Evolutionary conservation across 2,329 filamentous ascomycete genomes (phyloP).

Genomic region (Westerdykella aurantiaca): DNA sequence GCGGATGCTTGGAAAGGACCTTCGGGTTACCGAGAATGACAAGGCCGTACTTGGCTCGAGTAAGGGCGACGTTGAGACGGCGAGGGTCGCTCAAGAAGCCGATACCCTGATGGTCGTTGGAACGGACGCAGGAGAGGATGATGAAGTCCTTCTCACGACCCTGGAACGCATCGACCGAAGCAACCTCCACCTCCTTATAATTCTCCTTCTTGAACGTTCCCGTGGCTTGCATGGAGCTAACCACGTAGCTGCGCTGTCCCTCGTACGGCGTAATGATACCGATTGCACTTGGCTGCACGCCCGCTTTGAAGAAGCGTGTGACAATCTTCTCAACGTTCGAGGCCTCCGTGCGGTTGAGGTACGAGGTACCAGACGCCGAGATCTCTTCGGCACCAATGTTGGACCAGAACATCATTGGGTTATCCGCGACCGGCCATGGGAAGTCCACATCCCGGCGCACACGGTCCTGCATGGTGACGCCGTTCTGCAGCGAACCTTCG

Average conservation of each 20-base stretch:
- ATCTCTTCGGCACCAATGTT: constrained; percentile 98
- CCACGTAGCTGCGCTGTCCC: constrained; percentile 95
- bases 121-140: constrained; percentile 93
- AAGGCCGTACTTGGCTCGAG: constrained; percentile 91
- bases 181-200: constrained; percentile 98
- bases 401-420: constrained; percentile 99
- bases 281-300: constrained; percentile 87
- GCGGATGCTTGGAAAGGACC: constrained; percentile 91
- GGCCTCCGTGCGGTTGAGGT: constrained; percentile 94
- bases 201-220: constrained; percentile 97
- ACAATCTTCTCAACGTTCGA: constrained; percentile 98
- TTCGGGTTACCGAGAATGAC: constrained; percentile 98
- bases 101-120: constrained; percentile 98
- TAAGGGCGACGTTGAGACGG: constrained; percentile 93
- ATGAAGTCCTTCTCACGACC: constrained; percentile 99
- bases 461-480: constrained; percentile 82
- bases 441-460: constrained; percentile 93
- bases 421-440: constrained; percentile 90
- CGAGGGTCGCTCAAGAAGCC: constrained; percentile 97
- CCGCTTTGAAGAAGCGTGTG: constrained; percentile 96
- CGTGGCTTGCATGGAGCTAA: constrained; percentile 98
- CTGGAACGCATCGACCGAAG: constrained; percentile 97
- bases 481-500: constrained; percentile 93
- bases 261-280: constrained; percentile 99
- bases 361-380: constrained; percentile 93